Evolutionary conservation across 2,329 filamentous ascomycete species (phyloP), one percentile per base, ranked within the genome.

Genomic region (Bipolaris victoriae): DNA sequence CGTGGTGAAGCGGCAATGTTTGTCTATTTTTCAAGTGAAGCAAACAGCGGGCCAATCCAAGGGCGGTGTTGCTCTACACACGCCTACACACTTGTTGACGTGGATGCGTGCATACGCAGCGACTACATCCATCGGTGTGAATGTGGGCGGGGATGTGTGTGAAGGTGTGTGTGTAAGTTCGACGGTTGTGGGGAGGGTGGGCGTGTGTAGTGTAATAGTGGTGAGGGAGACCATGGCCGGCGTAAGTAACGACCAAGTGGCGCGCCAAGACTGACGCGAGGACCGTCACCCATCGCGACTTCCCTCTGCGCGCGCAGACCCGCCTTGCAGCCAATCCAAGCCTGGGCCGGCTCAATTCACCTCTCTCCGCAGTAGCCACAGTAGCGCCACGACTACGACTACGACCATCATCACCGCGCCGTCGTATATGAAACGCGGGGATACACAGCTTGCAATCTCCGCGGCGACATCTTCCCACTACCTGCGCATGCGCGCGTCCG

Each of bases 401-500:
- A 26, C 24, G 7, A 7, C 22, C 24, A 22, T 37, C 16, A 15
- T 15, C 16, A 5, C 22, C 20, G 37, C 49, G 16, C 18, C 5
- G 24, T 46, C 41, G 37, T 39, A 29, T 18, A 46, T 52, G 35
- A 24, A 26, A 52, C 45, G 43, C 24, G 22, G 33, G 16, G 33
- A 43, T 15, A 40, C 40, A 29, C 49, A 43, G n/a, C 24, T 24
- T 35, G 37, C 20, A 31, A 20, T 13, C 45, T 31, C 50, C 49
- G 47, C 50, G 36, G 45, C 44, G 31, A 39, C 31, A 10, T 44
- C 56, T 36, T 29, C 55, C 56, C 35, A 58, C 37, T 52, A 61
- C 61, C 60, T 45, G 66, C 55, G 45, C 60, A 64, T 66, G 69
- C 67, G 64, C 64, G 54, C 61, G 64, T 60, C 64, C 69, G 70